Base-by-base conservation (phyloP, 2,329 filamentous ascomycete species). In the Alternaria triticina region DNA sequence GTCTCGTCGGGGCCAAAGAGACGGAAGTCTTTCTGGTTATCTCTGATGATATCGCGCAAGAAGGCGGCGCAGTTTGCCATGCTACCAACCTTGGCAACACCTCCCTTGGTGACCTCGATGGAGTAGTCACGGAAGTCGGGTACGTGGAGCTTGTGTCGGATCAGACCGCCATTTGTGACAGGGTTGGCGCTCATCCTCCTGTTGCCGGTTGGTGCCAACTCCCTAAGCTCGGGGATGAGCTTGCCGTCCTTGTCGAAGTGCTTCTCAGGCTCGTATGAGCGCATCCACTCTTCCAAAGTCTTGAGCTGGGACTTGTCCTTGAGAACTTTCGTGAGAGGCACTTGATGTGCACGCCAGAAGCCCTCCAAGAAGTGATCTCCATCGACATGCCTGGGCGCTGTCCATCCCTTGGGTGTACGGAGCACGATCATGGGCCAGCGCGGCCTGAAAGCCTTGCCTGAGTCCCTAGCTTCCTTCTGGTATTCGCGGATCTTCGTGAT, bases 1-100 rank as follows among this genome's bases (percentile, higher is more conserved):
- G 91, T 94, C 84, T 94, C 91, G 74, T 94, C 91, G 0, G 91
- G 91, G 0, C 91, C 91, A 69, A 93, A 92, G 6, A 94, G 83
- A 46, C 91, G 89, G 85, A 94, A 94, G 74, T 86, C 90, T 61
- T 82, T 83, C 68, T 82, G 83, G 73, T 94, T 94, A 36, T 82
- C 80, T 25, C 84, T 85, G 25, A 94, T 84, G 49, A 94, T 83
- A 61, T 93, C 90, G 30, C 87, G 86, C 50, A 94, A 80, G 79
- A 90, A 92, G 1, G 78, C 81, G 13, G 88, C 87, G 81, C 93
- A 90, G 74, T 90, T 91, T 22, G 80, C 79, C 91, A 94, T 94
- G 77, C 89, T 90, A 25, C 86, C 86, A 8, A 83, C 83, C 59
- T 83, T 83, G 0, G 84, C 84, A 3, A 83, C 83, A 15, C 88